Evolutionary conservation across 768 basidiomycete genomes (phyloP).

Genomic region (Amanita inopinata): DNA sequence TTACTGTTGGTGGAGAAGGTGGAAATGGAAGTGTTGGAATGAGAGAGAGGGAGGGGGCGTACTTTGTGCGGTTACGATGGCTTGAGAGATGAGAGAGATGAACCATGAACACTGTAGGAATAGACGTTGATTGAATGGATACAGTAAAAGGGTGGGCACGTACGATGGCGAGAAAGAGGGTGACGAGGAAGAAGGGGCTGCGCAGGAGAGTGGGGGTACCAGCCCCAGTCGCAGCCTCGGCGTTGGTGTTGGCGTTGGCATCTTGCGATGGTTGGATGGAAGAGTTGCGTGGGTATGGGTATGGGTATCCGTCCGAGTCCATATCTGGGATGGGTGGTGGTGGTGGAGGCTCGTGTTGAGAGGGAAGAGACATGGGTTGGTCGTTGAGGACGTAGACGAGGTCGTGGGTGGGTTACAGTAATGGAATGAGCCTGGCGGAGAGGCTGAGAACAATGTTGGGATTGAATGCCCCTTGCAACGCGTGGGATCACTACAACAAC

Average conservation of each 20-base stretch:
- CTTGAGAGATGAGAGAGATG: conserved; percentile 47
- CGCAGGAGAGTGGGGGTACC: conserved; percentile 1
- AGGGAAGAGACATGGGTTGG: background rate
- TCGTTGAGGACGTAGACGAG: background rate
- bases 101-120: conserved; percentile 38
- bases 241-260: too few relatives aligned
- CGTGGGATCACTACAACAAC: too few relatives aligned
- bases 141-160: background rate
- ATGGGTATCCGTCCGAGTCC: too few relatives aligned
- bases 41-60: conserved; percentile 1
- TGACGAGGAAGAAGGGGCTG: conserved; percentile 5
- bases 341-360: background rate
- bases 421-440: background rate
- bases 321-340: background rate
- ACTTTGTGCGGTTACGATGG: conserved; percentile 39
- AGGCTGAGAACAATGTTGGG: background rate
- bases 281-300: background rate
- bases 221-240: background rate
- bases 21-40: background rate
- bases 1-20: conserved; percentile 19
- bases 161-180: conserved; percentile 4
- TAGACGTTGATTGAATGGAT: background rate
- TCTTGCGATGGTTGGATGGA: too few relatives aligned
- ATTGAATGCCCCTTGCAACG: background rate
- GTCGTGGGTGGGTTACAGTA: background rate